These are phyloP conservation scores for Sporothrix mexicana DNA, from an alignment of 2,329 filamentous ascomycete species.

Conservation along the genomic window DNA sequence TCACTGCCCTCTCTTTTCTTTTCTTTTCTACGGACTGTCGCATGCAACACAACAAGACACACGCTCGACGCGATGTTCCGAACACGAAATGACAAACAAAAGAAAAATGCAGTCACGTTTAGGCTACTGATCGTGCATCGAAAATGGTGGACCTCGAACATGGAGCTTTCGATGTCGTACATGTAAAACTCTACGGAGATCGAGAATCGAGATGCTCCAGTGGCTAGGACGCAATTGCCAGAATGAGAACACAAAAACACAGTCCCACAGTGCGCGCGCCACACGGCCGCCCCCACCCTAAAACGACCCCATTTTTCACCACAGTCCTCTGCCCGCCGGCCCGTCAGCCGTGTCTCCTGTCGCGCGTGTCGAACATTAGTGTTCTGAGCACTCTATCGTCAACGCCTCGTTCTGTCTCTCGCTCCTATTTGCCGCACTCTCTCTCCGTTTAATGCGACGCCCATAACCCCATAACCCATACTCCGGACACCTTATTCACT, in stretches of 20 bases:
- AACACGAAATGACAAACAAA: too few species aligned
- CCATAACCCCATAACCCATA: neutral
- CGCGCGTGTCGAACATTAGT: too few species aligned
- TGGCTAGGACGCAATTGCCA: neutral
- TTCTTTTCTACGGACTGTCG: too few species aligned
- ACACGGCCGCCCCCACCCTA: conserved; percentile 1
- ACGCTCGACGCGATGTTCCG: too few species aligned
- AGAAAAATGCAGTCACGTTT: too few species aligned
- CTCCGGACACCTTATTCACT: neutral
- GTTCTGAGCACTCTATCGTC: neutral
- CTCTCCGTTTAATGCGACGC: neutral
- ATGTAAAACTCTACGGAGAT: too few species aligned
- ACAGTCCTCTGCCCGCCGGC: conserved; percentile 25
- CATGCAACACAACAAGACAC: too few species aligned
- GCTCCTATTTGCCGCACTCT: neutral
- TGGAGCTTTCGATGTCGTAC: too few species aligned
- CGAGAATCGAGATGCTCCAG: neutral
- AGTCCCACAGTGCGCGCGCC: conserved; percentile 18
- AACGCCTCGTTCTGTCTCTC: neutral
- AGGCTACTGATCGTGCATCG: too few species aligned
- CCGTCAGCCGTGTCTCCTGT: conserved; percentile 23
- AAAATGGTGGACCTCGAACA: too few species aligned
- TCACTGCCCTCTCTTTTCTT: neutral
- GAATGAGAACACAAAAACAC: neutral
- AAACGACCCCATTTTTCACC: neutral